Base-by-base conservation (phyloP, 139 green algal species). In the Chlorella sp. region DNA sequence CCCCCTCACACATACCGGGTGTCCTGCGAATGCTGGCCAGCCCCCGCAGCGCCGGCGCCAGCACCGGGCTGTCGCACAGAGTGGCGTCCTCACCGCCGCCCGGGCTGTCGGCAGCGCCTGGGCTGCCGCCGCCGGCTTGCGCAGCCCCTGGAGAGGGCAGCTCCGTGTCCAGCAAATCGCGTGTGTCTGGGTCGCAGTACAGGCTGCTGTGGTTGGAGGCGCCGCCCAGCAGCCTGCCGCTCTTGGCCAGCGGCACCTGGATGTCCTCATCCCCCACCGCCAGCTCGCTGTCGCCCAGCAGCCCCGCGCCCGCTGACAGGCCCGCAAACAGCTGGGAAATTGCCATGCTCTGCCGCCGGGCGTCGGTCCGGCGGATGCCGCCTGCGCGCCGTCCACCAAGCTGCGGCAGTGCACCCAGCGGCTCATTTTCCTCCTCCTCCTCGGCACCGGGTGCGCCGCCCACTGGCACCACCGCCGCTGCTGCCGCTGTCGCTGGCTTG, bases 201-300 rank as follows among this genome's bases (percentile, higher is more conserved):
- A 89, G 86, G 34, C 36, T 60, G 86, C 75, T 85, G 75, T 85
- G 86, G 75, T 85, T 89, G 57, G 75, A n/a, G 16, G 48, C 48
- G 73, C 85, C 75, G 34, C 86, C 75, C 57, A 89, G 75, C 75
- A 89, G 75, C 57, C 40, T 76, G 53, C 53, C 48, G 57, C 75
- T 75, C 48, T 73, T 89, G 57, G 75, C 75, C 26, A 89, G 86
- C 57, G 86, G 76, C 36, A 89, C 76, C 57, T 89, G 86, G 30
- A 89, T 60, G 21, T 89, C 86, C 60, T 85, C 86, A 18, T 89
- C 75, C 14, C 86, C 86, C 28, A 89, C 37, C 57, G 86, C 57
- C 57, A 89, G 68, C 75, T 89, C 86, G 5, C 39, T 36, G 37
- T 85, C 86, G 69, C 76, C 76, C 75, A 89, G 75, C 36, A 89